Evolutionary conservation across 208 protist genomes (phyloP).

Genomic region (Leishmania gerbilli): DNA sequence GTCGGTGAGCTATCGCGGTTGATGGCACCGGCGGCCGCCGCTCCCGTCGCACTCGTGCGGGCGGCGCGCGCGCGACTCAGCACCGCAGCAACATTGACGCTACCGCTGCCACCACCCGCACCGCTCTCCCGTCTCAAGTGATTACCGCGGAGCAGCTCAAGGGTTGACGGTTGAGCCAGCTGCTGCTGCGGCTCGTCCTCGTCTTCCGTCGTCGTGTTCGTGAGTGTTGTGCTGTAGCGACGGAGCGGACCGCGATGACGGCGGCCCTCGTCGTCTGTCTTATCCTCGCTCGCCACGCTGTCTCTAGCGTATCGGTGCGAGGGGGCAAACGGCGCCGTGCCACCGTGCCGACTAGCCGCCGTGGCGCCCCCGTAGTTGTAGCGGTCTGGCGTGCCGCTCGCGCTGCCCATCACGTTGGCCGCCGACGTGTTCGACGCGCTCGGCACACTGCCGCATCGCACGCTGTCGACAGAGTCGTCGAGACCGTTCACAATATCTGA

Average conservation of each 20-base stretch:
- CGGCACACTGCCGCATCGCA: slow-evolving; percentile 13
- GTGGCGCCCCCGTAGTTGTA: neutral
- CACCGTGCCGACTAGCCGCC: neutral
- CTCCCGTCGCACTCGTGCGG: neutral
- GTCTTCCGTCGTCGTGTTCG: slow-evolving; percentile 15
- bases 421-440: neutral
- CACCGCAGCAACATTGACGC: neutral
- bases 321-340: neutral
- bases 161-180: slow-evolving; percentile 1
- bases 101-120: neutral
- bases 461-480: slow-evolving; percentile 29
- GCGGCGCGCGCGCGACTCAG: slow-evolving; percentile 4
- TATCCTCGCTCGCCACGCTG: neutral
- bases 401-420: neutral
- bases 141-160: slow-evolving; percentile 16
- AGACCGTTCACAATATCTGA: slow-evolving; percentile 22
- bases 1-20: slow-evolving; percentile 6
- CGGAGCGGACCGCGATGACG: neutral
- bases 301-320: slow-evolving; percentile 17
- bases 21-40: neutral
- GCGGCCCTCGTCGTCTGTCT: slow-evolving; percentile 5
- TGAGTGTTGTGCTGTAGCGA: slow-evolving; percentile 16
- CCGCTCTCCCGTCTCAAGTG: slow-evolving; percentile 2
- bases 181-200: slow-evolving; percentile 4
- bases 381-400: neutral